Percentiles rank a stretch among this genome's conserved stretches.
phyloP scores from a whole-genome alignment of 129 eudicot species.

The Saussurea involucrata region DNA sequence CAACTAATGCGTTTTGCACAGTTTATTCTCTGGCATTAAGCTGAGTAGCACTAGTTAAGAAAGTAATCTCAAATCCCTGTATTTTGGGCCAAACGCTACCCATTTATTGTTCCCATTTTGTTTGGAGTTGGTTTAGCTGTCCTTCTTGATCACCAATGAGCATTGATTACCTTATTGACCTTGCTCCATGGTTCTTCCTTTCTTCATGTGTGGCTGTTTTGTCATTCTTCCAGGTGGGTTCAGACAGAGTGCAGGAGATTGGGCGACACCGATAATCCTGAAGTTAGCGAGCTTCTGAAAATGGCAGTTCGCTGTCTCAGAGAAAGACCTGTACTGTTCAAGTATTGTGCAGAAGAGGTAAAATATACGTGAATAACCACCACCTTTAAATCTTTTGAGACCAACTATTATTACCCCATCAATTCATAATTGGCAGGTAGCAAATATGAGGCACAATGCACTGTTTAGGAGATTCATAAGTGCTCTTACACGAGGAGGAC shows the following conservation, averaged over 20 bases:
- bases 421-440: constrained; percentile 48
- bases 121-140: not conserved
- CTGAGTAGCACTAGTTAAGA: not conserved
- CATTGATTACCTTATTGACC: not conserved
- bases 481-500: constrained; percentile 99
- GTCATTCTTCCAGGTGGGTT: constrained; percentile 70
- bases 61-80: not conserved
- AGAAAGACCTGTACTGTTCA: constrained; percentile 93
- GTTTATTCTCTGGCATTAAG: constrained; percentile 2
- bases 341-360: constrained; percentile 99
- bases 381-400: not conserved
- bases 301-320: constrained; percentile 90
- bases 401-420: not conserved
- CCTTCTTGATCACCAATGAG: not conserved
- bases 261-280: constrained; percentile 93
- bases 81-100: not conserved
- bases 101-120: not conserved
- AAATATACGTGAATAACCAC: not conserved
- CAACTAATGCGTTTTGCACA: not conserved
- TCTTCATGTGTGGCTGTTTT: not conserved
- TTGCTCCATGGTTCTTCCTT: constrained; percentile 4
- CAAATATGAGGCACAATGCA: constrained; percentile 98
- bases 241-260: constrained; percentile 89
- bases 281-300: constrained; percentile 82
- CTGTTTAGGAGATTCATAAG: constrained; percentile 89